Evolutionary conservation across 2,329 filamentous ascomycete species (phyloP).

Genomic region (Microsporum audouinii): DNA sequence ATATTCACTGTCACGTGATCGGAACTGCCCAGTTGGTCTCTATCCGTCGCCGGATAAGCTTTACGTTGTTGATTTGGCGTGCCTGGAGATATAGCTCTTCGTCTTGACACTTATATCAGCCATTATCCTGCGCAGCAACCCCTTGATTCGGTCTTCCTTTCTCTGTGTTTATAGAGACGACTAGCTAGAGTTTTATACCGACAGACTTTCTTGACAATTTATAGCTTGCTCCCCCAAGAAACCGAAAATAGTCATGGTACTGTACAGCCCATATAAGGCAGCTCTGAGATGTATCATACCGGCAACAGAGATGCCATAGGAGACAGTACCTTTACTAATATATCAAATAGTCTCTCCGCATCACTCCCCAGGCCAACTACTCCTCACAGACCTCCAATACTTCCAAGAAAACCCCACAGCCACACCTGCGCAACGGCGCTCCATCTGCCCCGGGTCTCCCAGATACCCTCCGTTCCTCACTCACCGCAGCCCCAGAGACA

Average conservation of each 20-base stretch:
- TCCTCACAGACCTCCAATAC: constrained; percentile 54
- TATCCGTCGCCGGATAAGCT: constrained; percentile 25
- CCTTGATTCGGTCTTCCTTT: neutral
- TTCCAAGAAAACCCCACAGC: constrained; percentile 45
- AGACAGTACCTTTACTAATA: neutral
- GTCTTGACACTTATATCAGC: neutral
- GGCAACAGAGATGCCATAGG: neutral
- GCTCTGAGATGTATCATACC: neutral
- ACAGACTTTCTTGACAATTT: neutral
- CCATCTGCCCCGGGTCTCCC: constrained; percentile 88
- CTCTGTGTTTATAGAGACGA: neutral
- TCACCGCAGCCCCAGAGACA: constrained; percentile 50
- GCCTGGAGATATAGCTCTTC: constrained; percentile 7
- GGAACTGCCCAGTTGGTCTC: constrained; percentile 20
- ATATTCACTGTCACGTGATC: constrained; percentile 18
- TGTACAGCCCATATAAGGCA: neutral
- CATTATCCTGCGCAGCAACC: neutral
- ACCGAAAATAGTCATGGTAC: neutral
- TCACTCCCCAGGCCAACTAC: constrained; percentile 62
- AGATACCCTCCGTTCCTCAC: constrained; percentile 79
- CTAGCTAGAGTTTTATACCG: neutral
- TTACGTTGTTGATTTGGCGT: constrained; percentile 23
- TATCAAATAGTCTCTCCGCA: constrained; percentile 63
- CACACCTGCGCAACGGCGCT: constrained; percentile 51
- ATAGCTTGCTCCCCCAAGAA: too few relatives aligned